Conservation (phyloP, 1,284 basidiomycete genomes). For the Tilletia indica region DNA sequence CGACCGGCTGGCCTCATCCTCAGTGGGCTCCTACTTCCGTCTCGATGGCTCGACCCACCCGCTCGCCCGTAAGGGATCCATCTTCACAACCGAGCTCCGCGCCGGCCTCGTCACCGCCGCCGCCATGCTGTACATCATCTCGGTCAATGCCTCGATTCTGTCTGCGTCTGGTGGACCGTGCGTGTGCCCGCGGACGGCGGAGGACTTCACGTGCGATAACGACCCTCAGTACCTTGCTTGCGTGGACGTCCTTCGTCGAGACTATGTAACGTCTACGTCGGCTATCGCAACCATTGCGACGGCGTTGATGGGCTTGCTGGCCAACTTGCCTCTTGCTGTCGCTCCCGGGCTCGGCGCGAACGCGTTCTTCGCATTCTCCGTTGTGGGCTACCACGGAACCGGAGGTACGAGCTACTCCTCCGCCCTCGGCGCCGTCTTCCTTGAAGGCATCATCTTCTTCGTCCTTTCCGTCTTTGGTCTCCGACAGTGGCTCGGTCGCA, state of each 20-base stretch:
- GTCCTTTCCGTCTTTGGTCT: slow-evolving; percentile 77
- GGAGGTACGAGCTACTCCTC: slow-evolving; percentile 75
- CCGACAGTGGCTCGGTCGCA: slow-evolving; percentile 82
- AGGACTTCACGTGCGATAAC: slow-evolving; percentile 58
- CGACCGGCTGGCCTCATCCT: slow-evolving; percentile 65
- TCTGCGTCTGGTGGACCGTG: slow-evolving; percentile 77
- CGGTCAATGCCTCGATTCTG: slow-evolving; percentile 65
- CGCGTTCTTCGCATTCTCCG: slow-evolving; percentile 85
- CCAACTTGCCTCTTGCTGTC: slow-evolving; percentile 76
- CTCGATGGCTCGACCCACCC: slow-evolving; percentile 78
- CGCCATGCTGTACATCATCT: slow-evolving; percentile 64
- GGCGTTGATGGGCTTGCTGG: slow-evolving; percentile 76
- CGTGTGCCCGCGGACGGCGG: slow-evolving; percentile 62
- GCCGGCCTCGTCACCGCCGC: slow-evolving; percentile 53
- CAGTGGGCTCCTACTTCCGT: slow-evolving; percentile 75
- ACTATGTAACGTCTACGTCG: slow-evolving; percentile 64
- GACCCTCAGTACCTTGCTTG: slow-evolving; percentile 64
- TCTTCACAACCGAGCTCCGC: slow-evolving; percentile 61
- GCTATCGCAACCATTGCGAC: slow-evolving; percentile 73
- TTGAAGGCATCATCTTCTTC: slow-evolving; percentile 76
- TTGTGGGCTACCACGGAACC: slow-evolving; percentile 76
- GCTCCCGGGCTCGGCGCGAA: slow-evolving; percentile 64
- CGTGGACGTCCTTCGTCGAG: slow-evolving; percentile 26
- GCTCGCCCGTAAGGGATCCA: slow-evolving; percentile 71
- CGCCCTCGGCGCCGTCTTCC: slow-evolving; percentile 77